Evolutionary conservation across 305 asterid genomes (phyloP), one percentile per base, ranked within the genome.

Genomic region (Fraxinus velutina): DNA sequence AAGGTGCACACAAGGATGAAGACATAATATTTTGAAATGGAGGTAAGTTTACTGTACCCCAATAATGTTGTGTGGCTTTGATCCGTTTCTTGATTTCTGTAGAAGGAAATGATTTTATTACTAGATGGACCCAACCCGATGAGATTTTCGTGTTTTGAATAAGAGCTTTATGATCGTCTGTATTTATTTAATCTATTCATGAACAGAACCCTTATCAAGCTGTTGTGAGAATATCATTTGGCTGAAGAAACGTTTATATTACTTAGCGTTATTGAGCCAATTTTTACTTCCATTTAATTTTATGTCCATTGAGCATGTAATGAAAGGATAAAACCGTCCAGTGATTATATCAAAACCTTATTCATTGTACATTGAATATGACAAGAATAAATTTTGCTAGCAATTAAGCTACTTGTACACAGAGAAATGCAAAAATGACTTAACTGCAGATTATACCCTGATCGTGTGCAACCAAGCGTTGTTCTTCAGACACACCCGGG

Each of bases 11-110:
- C 82, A 87, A 73, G 30, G 89, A 87, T 4, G 89, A 87, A 10
- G 90, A 89, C 82, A 89, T 87, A 78, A 85, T 89, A 75, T 89
- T 89, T 88, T 89, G 80, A 89, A 70, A 5, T 70, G 77, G 86
- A 83, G 80, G 75, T 82, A 47, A 37, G 70, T 44, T 75, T 33
- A 76, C 71, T 55, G 39, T 72, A 44, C 33, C 82, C 39, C 42
- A 21, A 32, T 37, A 66, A 64, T 79, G 71, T 34, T 50, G 33
- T 22, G 33, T 78, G 39, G 80, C 82, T 72, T 83, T 81, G 74
- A 30, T 47, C 55, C 44, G 79, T 78, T 52, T 77, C 39, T 78
- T 77, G 78, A 57, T 42, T 76, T 30, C 37, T 76, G 82, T 72
- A 29, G 52, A 73, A 82, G 83, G 77, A 66, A 72, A 62, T 77